These are phyloP conservation scores for Taphrina sp. DNA, from an alignment of 1,139 yeast genomes.

Conservation along the genomic window DNA sequence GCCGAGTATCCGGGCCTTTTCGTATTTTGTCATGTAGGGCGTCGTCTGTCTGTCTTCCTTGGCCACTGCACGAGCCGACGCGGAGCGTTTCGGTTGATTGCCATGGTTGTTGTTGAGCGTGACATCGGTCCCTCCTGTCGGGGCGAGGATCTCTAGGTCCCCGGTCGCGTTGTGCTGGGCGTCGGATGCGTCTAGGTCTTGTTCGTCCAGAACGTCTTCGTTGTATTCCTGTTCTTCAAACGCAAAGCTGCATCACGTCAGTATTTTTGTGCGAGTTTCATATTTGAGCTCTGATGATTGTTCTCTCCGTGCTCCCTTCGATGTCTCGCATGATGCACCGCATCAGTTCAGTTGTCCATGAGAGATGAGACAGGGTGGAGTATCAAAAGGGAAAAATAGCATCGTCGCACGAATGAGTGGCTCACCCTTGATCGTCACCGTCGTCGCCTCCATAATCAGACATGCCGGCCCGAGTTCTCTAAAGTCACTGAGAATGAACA, in stretches of 20 bases:
- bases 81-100: too few species aligned
- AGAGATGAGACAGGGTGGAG: too few species aligned
- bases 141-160: slow-evolving; percentile 50
- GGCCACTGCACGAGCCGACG: slow-evolving; percentile 78
- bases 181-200: slow-evolving; percentile 50
- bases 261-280: too few species aligned
- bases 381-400: too few species aligned
- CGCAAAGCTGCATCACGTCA: neutral
- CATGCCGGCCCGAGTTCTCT: slow-evolving; percentile 45
- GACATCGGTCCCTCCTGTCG: slow-evolving; percentile 67
- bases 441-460: slow-evolving; percentile 52
- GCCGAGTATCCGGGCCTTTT: slow-evolving; percentile 93
- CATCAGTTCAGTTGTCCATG: too few species aligned
- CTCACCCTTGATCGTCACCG: slow-evolving; percentile 45
- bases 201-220: slow-evolving; percentile 7
- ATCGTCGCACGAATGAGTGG: neutral
- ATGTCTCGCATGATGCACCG: too few species aligned
- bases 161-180: slow-evolving; percentile 71
- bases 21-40: slow-evolving; percentile 98
- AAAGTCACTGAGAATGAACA: too few species aligned
- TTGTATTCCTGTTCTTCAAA: slow-evolving; percentile 39
- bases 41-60: slow-evolving; percentile 88
- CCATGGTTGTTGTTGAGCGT: slow-evolving; percentile 46
- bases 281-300: too few species aligned
- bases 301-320: too few species aligned